Conservation (phyloP, 768 basidiomycete genomes). For the Amanita jacksonii region DNA sequence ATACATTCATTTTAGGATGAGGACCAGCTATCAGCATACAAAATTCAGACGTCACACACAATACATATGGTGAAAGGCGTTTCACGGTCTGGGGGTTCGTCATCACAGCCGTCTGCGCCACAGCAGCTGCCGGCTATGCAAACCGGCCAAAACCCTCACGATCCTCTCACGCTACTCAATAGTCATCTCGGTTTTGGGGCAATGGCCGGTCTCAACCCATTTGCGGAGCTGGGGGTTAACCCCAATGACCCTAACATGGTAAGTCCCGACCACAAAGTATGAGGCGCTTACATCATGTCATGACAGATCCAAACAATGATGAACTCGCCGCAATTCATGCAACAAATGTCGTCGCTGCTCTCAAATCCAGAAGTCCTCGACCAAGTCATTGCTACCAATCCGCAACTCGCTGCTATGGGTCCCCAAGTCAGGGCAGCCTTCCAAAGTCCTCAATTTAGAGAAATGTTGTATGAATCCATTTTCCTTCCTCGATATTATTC, state of each 20-base stretch:
- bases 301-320: conserved; percentile 74
- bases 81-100: conserved; percentile 34
- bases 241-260: conserved; percentile 93
- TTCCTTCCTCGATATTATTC: neutral
- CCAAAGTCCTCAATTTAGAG: conserved; percentile 64
- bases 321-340: conserved; percentile 73
- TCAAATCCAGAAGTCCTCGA: conserved; percentile 85
- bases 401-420: conserved; percentile 64
- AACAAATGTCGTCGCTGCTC: conserved; percentile 84
- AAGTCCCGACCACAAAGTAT: conserved; percentile 22
- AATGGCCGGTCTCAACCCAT: conserved; percentile 87
- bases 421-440: conserved; percentile 76
- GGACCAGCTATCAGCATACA: conserved; percentile 73
- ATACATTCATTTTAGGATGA: too few relatives aligned
- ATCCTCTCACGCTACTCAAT: conserved; percentile 81
- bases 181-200: conserved; percentile 67
- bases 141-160: conserved; percentile 80
- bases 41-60: conserved; percentile 83
- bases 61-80: conserved; percentile 92
- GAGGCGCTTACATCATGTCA: too few relatives aligned
- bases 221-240: conserved; percentile 85
- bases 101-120: conserved; percentile 30
- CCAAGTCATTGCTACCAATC: conserved; percentile 74
- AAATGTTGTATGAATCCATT: conserved; percentile 51
- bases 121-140: conserved; percentile 79